A percentile compares a stretch with the other conserved stretches of the same genome.
Evolutionary conservation across 2,329 filamentous ascomycete species (phyloP).

Genomic region (Ophiostoma himal-ulmi): DNA sequence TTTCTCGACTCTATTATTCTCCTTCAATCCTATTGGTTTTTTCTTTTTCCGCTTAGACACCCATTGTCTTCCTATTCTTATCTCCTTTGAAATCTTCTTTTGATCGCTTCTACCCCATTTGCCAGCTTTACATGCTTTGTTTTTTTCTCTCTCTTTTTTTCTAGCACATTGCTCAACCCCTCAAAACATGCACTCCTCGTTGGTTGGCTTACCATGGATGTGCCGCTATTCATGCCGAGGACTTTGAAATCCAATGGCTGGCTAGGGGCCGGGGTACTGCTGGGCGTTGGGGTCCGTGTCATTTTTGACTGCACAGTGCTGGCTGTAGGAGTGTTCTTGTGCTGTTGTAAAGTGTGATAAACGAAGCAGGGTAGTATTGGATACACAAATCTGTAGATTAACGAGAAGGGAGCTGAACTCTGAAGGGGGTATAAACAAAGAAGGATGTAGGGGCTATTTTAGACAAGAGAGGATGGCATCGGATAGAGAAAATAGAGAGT

Average conservation of each 20-base stretch:
- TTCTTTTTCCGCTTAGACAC: background rate
- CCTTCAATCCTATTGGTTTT: background rate
- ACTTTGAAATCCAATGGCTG: conserved; percentile 45
- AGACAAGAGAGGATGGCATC: background rate
- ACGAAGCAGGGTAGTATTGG: background rate
- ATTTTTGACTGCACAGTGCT: background rate
- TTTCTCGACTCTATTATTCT: background rate
- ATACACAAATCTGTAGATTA: conserved; percentile 1
- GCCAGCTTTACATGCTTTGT: background rate
- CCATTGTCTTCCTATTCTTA: background rate
- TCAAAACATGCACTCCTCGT: background rate
- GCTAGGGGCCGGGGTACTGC: background rate
- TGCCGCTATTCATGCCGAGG: conserved; percentile 50
- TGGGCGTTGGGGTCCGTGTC: conserved; percentile 2
- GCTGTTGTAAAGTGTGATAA: background rate
- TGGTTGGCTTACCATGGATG: conserved; percentile 39
- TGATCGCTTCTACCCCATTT: background rate
- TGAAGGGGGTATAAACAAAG: background rate
- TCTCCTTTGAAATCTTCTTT: background rate
- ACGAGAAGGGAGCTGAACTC: background rate
- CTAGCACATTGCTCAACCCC: background rate
- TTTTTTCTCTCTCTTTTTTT: background rate
- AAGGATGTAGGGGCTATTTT: background rate
- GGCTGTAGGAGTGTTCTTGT: background rate
- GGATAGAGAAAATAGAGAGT: background rate